Percentiles rank a stretch among this genome's conserved stretches.
Conservation (phyloP, 1,284 basidiomycete genomes). For the Puccinia polysora region DNA sequence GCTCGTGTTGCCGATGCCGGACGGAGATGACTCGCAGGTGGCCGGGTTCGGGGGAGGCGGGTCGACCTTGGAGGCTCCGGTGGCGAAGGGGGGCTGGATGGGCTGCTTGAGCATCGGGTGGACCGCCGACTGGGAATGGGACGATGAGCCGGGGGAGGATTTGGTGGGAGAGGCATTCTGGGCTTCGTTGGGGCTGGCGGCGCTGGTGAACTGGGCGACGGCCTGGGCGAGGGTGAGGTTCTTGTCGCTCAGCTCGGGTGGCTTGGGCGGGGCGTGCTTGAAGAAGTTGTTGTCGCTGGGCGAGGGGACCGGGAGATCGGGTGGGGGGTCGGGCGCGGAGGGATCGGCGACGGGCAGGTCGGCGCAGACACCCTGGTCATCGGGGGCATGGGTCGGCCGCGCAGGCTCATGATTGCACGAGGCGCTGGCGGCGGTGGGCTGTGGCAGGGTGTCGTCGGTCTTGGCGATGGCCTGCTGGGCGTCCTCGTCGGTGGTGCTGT, state of each 20-base stretch:
- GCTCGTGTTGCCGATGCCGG: background rate
- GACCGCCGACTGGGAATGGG: slow-evolving; percentile 26
- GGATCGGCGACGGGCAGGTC: background rate
- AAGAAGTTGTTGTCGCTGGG: slow-evolving; percentile 30
- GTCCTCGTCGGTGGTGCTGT: no score
- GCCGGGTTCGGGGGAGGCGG: background rate
- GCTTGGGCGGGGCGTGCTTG: background rate
- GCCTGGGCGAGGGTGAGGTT: background rate
- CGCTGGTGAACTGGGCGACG: slow-evolving; percentile 17
- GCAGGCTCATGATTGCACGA: background rate
- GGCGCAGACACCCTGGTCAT: background rate
- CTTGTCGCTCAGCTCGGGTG: background rate
- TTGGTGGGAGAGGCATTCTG: background rate
- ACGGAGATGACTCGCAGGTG: slow-evolving; percentile 3
- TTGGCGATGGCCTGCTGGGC: no score
- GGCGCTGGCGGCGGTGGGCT: no score
- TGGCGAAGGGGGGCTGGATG: slow-evolving; percentile 1
- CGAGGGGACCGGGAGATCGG: slow-evolving; percentile 32
- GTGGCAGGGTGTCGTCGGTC: no score
- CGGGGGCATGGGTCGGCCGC: background rate
- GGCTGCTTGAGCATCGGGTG: slow-evolving; percentile 36
- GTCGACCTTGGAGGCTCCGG: background rate
- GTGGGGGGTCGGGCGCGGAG: background rate
- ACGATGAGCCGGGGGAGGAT: slow-evolving; percentile 19
- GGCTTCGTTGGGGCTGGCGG: background rate